These are phyloP conservation scores for Sugiyamaella qingdaonensis DNA, from an alignment of 805 yeast species.

Conservation along the genomic window DNA sequence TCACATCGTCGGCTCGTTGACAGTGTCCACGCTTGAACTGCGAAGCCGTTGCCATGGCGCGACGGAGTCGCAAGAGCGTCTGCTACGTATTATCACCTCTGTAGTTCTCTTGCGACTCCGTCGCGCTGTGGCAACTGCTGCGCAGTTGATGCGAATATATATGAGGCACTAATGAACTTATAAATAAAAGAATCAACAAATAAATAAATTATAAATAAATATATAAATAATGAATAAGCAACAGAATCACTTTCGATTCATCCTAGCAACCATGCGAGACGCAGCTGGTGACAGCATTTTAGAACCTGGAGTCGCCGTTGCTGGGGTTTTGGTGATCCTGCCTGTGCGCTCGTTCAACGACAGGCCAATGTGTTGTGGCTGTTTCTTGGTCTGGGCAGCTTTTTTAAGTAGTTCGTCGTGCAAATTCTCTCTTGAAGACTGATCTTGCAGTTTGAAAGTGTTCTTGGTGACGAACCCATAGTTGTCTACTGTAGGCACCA, in stretches of 20 bases:
- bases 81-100: no score
- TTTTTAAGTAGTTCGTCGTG: conserved; percentile 4
- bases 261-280: conserved; percentile 4
- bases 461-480: conserved; percentile 17
- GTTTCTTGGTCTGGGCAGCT: background rate
- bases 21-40: no score
- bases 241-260: background rate
- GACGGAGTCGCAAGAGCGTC: no score
- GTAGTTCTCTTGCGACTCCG: no score
- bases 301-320: background rate
- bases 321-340: conserved; percentile 14
- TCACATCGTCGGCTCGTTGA: no score
- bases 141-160: no score
- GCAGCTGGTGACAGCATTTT: conserved; percentile 17
- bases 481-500: conserved; percentile 13
- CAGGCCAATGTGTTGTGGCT: background rate
- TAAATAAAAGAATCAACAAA: background rate
- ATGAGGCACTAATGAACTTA: no score
- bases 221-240: background rate
- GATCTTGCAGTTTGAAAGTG: conserved; percentile 16
- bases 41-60: no score
- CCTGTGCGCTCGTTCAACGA: conserved; percentile 11
- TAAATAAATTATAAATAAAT: background rate
- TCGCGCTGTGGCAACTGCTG: no score
- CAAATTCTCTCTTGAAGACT: conserved; percentile 8